Evolutionary conservation across 2,329 filamentous ascomycete species (phyloP), one percentile per base, ranked within the genome.

Genomic region (Fusarium drepaniforme): DNA sequence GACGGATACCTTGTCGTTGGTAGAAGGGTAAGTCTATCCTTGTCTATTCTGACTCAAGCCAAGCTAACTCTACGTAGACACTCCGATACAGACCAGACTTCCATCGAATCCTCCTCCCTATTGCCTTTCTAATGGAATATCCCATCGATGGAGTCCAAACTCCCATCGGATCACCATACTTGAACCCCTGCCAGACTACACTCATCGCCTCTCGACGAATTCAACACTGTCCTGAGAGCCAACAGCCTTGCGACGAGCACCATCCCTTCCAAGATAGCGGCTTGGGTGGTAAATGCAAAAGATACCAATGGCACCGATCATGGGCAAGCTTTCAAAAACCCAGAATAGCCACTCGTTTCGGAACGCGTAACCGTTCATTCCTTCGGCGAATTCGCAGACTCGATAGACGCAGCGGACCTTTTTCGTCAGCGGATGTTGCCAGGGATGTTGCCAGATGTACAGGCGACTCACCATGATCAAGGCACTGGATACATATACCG

Each of bases 291-390:
- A 89, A 42, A 87, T 75, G 6, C 85, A 86, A 68, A 90, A 87
- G 1, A 87, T 82, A 1, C 83, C 78, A 38, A 90, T 83, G 8
- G 88, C 87, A 0, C 84, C 77, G 4, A 86, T 70, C 81, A 88
- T 87, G 0, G 88, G 87, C 8, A 87, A 68, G 0, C 85, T 83
- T 69, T 90, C 88, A 16, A 90, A 86, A 3, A 84, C 83, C 82
- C 87, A 90, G 66, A 90, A 86, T 33, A 86, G 85, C 85, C 88
- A 89, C 71, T 90, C 88, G 25, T 87, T 84, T 5, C 77, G 82
- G 74, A 88, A 87, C 1, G 86, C 80, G 73, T 90, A 90, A 18
- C 85, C 83, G 8, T 87, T 79, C n/a, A 85, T 86, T 0, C 88
- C 88, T 40, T 88, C 83, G 0, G 85, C 84, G 69, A 89, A 89